Evolutionary conservation across 2,329 filamentous ascomycete genomes (phyloP).

Genomic region (Pezicula radicicola): DNA sequence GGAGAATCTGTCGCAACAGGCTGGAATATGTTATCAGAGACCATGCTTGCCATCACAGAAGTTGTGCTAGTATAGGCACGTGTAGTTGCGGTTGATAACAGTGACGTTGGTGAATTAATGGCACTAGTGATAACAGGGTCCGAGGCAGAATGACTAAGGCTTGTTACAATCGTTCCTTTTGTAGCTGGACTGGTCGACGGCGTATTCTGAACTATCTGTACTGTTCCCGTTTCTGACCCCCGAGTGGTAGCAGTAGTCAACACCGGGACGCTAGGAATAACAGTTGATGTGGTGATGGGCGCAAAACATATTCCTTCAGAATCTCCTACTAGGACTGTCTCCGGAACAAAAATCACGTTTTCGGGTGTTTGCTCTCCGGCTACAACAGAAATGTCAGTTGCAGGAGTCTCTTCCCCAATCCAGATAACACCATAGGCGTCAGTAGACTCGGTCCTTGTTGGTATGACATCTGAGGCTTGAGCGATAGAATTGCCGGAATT

Average conservation of each 20-base stretch:
- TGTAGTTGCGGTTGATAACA: conserved; percentile 3
- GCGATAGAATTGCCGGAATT: no score
- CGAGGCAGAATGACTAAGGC: no score
- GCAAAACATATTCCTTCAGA: conserved; percentile 2
- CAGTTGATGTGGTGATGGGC: conserved; percentile 13
- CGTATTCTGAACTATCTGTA: conserved; percentile 31
- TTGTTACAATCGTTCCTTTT: conserved; percentile 21
- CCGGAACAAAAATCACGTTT: background rate
- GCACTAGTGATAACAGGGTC: conserved; percentile 26
- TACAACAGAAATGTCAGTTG: background rate
- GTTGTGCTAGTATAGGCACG: conserved; percentile 1
- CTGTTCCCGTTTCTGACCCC: conserved; percentile 24
- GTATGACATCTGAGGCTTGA: background rate
- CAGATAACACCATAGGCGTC: background rate
- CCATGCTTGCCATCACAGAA: conserved; percentile 3
- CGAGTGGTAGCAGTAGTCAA: conserved; percentile 23
- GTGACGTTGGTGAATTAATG: conserved; percentile 12
- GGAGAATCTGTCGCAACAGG: conserved; percentile 53
- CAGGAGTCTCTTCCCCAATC: background rate
- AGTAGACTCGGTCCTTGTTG: background rate
- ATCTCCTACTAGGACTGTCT: background rate
- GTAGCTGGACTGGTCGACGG: conserved; percentile 27
- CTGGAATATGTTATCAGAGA: conserved; percentile 48
- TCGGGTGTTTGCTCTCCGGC: background rate
- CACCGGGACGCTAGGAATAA: conserved; percentile 23